Base-by-base conservation (phyloP, 1,284 basidiomycete genomes). In the Sporisorium graminicola region DNA sequence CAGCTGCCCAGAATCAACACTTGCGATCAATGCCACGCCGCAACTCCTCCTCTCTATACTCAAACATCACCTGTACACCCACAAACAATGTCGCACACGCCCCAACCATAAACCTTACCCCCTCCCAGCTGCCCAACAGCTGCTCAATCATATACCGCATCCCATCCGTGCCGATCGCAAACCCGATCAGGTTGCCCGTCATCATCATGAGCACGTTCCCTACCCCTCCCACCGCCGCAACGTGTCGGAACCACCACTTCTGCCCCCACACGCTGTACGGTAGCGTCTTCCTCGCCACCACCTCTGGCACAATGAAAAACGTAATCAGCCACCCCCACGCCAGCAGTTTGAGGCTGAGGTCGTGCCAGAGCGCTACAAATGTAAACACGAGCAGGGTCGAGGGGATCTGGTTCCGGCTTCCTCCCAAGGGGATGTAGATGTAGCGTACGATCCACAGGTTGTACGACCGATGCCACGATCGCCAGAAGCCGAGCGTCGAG, bases 281-380 rank as follows among this genome's bases (percentile, higher is more conserved):
- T 5, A 95, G 81, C 0, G 91, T 24, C 22, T 88, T 87, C 0
- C 91, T 22, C 92, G 3, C 77, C 5, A 90, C 66, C 20, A 97
- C 83, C 86, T 99, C 96, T 0, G 96, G 96, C 1, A 95, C 77
- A 65, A 99, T 91, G 86, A 99, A 98, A 46, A 97, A 82, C 78
- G 91, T 93, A 60, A 97, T 90, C 12, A 98, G 91, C 96, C 96
- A 99, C 1, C 96, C 96, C 97, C 97, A 99, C 0, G 94, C 91
- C 0, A 99, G 88, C 7, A 99, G 89, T 52, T 90, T 90, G 86
- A 97, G 92, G 0, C 92, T 92, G 0, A 99, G 88, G 84, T 98
- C 96, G 82, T 99, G 96, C 97, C 97, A 99, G 16, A 99, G 87
- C 0, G 97, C 97, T n/a, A 98, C 96, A 84, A 99, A 99, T 0